Base-by-base conservation (phyloP, 1,139 yeast species). In the Suhomyces maxii region DNA sequence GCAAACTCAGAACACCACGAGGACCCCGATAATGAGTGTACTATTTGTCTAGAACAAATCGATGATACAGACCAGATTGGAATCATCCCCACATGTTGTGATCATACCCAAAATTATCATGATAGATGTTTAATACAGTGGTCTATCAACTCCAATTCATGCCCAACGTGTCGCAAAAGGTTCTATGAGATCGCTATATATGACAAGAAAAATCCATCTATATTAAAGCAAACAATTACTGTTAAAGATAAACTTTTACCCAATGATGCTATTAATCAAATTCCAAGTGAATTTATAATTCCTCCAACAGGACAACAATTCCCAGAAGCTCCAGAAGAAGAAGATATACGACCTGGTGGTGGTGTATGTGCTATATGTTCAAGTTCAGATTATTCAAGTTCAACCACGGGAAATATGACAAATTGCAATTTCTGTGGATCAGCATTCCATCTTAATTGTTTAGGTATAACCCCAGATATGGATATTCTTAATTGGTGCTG, bases 111-210 rank as follows among this genome's bases (percentile, higher is more conserved):
- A 32, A 56, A 56, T 43, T 79, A 78, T 54, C 84, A 80, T 54
- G 69, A 71, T 7, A 54, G 61, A 18, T 80, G 84, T 52, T 65
- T 79, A 26, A 47, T 61, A 11, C 67, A 66, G 34, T 80, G 84
- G 84, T 61, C 76, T n/a, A 55, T 63, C 28, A 69, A 71, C 39
- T 75, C 82, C 34, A 78, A 77, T 57, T 69, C 76, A 39, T 80
- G 84, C 53, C 83, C 83, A 3, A 77, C 78, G 1, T 80, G 84
- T 57, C 73, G 83, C 26, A 57, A 60, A 39, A 56, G 60, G 23
- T 75, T 63, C 54, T 57, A 69, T 50, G 55, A 57, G 44, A 61
- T 73, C 38, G 62, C 60, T 39, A 57, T 65, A 33, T 57, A 53
- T 31, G 49, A 47, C 6, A 40, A 47, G 13, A 39, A 43, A 9